Base-by-base conservation (phyloP, 352 stramenopile species). In the Phytopythium vexans region DNA sequence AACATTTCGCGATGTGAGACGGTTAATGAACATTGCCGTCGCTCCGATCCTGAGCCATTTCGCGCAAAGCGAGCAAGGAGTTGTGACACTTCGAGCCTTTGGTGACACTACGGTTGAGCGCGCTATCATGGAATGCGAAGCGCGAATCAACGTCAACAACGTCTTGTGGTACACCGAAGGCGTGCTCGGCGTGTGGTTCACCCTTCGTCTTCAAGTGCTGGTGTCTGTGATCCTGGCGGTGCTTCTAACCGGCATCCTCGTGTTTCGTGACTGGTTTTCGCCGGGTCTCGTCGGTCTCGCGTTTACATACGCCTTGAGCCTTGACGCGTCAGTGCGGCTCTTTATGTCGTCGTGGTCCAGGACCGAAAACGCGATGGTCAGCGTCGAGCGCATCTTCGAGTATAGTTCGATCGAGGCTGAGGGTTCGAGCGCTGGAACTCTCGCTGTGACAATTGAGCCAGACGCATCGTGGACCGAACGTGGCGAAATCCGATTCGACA, bases 271-370 rank as follows among this genome's bases (percentile, higher is more conserved):
- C 1, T 54, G 40, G 10, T 35, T 78, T 0, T 78, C 69, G 1
- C 68, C 89, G 3, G 86, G 85, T 10, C 46, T 97, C 7, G 71
- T 89, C 14, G 91, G 76, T 6, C 56, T 97, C 15, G 67, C 95
- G 3, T 89, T 98, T 48, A 87, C 86, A 12, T 98, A 94, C 70
- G 76, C 74, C 21, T 64, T 90, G 4, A 90, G 88, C 38, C 80
- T 97, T n/a, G 86, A 88, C 15, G 84, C 80, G 50, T 95, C 38
- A 59, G 83, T 58, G 82, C 83, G 52, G 58, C 89, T 44, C 59
- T 83, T 67, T 3, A 55, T 58, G 38, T 56, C 39, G 9, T 35
- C 77, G 8, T 68, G 57, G 60, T 73, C 56, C 11, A 65, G 46
- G 37, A 8, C 76, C 2, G 66, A 85, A 53, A 79, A 66, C 11